These are phyloP conservation scores for Boletus reticuloceps DNA, from an alignment of 768 basidiomycete species.

Conservation along the genomic window DNA sequence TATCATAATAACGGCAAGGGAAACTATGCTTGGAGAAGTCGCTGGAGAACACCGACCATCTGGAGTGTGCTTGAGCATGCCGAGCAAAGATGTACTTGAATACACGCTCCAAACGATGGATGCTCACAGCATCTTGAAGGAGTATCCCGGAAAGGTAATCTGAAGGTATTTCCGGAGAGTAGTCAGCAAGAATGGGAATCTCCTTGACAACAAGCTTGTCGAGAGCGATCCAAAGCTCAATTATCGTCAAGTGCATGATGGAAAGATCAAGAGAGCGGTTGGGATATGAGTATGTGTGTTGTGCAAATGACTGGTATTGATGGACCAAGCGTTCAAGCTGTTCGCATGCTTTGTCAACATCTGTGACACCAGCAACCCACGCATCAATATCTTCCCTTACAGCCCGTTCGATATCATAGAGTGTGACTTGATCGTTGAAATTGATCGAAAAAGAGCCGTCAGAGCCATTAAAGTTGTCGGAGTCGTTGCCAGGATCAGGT, in stretches of 20 bases:
- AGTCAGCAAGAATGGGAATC: neutral
- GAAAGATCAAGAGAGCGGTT: neutral
- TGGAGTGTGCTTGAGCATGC: neutral
- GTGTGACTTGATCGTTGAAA: too few species aligned
- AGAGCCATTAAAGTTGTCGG: too few species aligned
- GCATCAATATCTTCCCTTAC: too few species aligned
- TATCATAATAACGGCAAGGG: neutral
- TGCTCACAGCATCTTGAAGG: neutral
- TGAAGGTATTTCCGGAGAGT: neutral
- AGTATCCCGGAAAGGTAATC: neutral
- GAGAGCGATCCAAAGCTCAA: neutral
- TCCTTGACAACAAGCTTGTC: neutral
- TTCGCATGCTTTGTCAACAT: neutral
- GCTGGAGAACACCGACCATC: neutral
- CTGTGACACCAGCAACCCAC: neutral
- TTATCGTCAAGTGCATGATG: neutral
- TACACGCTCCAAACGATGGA: neutral
- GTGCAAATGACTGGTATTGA: neutral
- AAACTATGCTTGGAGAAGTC: neutral
- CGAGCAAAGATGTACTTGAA: neutral
- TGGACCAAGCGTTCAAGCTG: neutral
- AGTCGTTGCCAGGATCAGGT: too few species aligned
- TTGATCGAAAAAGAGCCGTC: too few species aligned
- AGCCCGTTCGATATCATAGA: too few species aligned
- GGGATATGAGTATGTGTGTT: neutral